Evolutionary conservation across 2,329 filamentous ascomycete genomes (phyloP), one percentile per base, ranked within the genome.

Genomic region (Fusarium avenaceum): DNA sequence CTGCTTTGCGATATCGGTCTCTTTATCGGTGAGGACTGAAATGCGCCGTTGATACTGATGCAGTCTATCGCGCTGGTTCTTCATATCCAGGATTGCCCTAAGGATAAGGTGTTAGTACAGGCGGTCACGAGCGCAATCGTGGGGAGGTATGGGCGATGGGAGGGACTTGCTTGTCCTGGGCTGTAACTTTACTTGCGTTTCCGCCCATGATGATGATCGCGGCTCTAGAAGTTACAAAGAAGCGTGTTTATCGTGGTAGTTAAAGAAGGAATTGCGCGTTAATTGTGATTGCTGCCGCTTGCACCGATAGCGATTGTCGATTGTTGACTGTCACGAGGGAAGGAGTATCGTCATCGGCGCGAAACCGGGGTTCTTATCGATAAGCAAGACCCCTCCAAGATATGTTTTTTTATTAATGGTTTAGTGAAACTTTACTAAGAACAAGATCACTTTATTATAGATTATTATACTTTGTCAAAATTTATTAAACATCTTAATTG

Each of bases 21-120:
- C 95, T 70, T 91, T 91, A 76, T 90, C 87, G 8, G 95, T 97
- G 38, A 99, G 88, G 51, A 92, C 85, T 35, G 90, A 91, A 76
- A 99, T 96, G 75, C 92, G 92, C 75, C 92, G 91, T 80, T 97
- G 95, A 83, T 98, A 98, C 79, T 97, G 94, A 76, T 96, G 94
- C 5, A 99, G 90, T 80, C 94, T 96, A 85, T 99, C 96, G 79
- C 96, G 94, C 83, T 98, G 95, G 81, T 89, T 93, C 84, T 98
- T 98, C 83, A 98, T 92, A 82, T 98, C 94, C 76, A 98, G 91
- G 80, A 98, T 97, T 63, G 95, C 95, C 83, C 94, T 97, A 22
- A 39, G 11, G 20, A n/a, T 19, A 43, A 28, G 24, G 26, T 47
- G 45, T 65, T 62, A 70, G 51, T 39, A 33, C 24, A 50, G 56